These are phyloP conservation scores for Gossypium stocksii DNA, from an alignment of 345 rosid genomes.

Conservation along the genomic window DNA sequence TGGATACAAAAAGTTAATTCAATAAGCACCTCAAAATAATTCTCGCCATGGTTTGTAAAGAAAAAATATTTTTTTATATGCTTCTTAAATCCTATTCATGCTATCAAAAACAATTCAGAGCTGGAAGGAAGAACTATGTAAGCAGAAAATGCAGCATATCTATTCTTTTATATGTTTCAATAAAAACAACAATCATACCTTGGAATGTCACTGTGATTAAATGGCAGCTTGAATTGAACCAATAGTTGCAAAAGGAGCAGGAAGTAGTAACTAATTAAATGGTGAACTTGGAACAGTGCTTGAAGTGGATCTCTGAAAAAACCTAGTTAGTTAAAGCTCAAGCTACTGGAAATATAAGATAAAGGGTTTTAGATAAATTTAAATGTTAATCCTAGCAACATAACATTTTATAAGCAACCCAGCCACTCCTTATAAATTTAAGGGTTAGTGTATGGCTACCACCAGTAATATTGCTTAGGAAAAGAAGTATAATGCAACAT, in stretches of 20 bases:
- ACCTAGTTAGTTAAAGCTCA: not conserved
- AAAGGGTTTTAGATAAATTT: not conserved
- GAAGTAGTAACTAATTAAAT: constrained; percentile 66
- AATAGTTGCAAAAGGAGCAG: constrained; percentile 73
- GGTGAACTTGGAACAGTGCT: constrained; percentile 48
- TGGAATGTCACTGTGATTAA: not conserved
- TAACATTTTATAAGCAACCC: not conserved
- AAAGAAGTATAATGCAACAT: no score
- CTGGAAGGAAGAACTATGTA: not conserved
- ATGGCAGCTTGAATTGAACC: constrained; percentile 47
- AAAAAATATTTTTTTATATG: no score
- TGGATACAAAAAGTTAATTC: no score
- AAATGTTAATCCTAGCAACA: constrained; percentile 1
- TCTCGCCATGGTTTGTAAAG: no score
- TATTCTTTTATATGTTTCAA: not conserved
- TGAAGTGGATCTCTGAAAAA: constrained; percentile 51
- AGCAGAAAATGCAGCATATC: not conserved
- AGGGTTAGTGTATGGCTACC: no score
- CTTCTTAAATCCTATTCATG: no score
- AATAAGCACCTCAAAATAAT: no score
- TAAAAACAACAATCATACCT: not conserved
- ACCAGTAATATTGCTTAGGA: no score
- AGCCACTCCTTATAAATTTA: not conserved
- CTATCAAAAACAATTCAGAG: no score
- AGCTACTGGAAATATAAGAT: constrained; percentile 1